Evolutionary conservation across 305 asterid genomes (phyloP).

Genomic region (Lippia alba): DNA sequence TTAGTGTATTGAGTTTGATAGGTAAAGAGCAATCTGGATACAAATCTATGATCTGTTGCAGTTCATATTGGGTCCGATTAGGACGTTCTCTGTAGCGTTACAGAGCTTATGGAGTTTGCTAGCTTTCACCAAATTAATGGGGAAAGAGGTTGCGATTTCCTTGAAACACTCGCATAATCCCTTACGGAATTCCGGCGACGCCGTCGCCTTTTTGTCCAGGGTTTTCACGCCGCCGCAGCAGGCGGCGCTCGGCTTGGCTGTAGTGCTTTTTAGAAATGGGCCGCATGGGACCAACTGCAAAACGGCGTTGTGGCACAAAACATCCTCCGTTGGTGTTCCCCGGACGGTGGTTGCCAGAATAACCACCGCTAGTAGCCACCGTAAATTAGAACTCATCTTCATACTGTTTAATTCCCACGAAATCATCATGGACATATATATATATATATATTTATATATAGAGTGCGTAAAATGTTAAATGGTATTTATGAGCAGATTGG

Average conservation of each 20-base stretch:
- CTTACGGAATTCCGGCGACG: neutral
- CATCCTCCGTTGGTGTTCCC: neutral
- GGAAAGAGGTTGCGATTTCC: neutral
- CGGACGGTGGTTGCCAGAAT: neutral
- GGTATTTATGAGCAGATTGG: no score
- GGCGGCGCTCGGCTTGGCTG: constrained; percentile 1
- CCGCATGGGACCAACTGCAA: constrained; percentile 6
- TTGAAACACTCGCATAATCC: constrained; percentile 17
- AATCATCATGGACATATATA: no score
- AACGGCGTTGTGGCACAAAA: constrained; percentile 5
- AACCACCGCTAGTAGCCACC: no score
- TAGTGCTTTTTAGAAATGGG: neutral
- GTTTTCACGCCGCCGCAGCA: constrained; percentile 13
- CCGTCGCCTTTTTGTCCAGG: constrained; percentile 1
- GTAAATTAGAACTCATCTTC: no score
- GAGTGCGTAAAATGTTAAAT: no score
- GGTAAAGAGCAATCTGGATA: no score
- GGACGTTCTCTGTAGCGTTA: neutral
- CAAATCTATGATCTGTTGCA: neutral
- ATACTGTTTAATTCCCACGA: no score
- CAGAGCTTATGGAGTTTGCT: constrained; percentile 18
- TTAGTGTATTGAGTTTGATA: neutral
- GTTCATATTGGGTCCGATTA: neutral
- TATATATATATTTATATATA: no score
- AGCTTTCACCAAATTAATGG: neutral